Conservation (phyloP, 768 basidiomycete species). For the Tulasnella sp. region DNA sequence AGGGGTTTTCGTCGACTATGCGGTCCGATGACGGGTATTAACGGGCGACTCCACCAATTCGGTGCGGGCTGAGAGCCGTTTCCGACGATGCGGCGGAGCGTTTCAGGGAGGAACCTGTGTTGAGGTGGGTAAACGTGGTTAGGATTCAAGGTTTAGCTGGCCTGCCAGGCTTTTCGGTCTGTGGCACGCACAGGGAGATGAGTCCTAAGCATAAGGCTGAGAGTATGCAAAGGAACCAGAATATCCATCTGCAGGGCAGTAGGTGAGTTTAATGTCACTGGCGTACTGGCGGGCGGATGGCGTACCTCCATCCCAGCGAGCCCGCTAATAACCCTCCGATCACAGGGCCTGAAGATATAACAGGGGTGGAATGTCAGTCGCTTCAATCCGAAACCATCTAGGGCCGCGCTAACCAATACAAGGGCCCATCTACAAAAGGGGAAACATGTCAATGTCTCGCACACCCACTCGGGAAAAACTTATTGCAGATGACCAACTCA, state of each 20-base stretch:
- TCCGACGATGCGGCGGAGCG: slow-evolving; percentile 41
- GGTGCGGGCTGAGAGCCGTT: slow-evolving; percentile 43
- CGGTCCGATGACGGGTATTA: slow-evolving; percentile 35
- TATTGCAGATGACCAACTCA: too few species aligned
- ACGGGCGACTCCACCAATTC: slow-evolving; percentile 33
- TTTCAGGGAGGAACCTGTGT: slow-evolving; percentile 44
- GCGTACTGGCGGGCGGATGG: too few species aligned
- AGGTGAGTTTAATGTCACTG: background rate
- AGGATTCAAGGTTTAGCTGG: too few species aligned
- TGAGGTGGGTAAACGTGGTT: background rate
- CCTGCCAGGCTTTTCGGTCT: too few species aligned
- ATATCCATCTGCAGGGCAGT: slow-evolving; percentile 46
- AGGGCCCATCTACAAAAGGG: slow-evolving; percentile 54
- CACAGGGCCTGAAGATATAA: background rate
- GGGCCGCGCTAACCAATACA: slow-evolving; percentile 38
- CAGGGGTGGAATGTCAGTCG: background rate
- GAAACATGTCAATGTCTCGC: too few species aligned
- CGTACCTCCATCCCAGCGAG: background rate
- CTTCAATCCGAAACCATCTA: background rate
- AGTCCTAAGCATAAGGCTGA: slow-evolving; percentile 46
- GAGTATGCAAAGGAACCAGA: slow-evolving; percentile 58
- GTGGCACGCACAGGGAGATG: slow-evolving; percentile 38
- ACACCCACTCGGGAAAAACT: too few species aligned
- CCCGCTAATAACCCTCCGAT: background rate
- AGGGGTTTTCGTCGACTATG: slow-evolving; percentile 17